Conservation (phyloP, 352 stramenopile genomes). For the Pythium oligandrum region DNA sequence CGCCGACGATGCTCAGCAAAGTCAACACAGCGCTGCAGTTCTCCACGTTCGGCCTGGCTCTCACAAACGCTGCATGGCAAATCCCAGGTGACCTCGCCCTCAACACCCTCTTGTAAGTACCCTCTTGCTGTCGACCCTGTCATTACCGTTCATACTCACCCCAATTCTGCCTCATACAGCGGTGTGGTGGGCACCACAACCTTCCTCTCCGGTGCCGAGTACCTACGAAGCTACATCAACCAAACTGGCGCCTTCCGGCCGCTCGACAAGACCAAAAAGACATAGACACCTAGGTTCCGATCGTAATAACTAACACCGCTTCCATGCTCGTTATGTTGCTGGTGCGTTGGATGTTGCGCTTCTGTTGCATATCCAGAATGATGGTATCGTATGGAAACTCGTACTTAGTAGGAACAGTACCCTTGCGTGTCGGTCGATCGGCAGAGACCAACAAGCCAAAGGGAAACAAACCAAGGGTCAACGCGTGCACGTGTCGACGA, state of each 20-base stretch:
- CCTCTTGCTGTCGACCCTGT: slow-evolving; percentile 1
- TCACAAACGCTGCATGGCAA: slow-evolving; percentile 73
- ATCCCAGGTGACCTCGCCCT: slow-evolving; percentile 53
- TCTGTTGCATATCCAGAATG: too few species aligned
- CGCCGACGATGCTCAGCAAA: slow-evolving; percentile 70
- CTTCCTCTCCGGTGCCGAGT: slow-evolving; percentile 70
- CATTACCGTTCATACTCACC: too few species aligned
- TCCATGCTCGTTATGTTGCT: too few species aligned
- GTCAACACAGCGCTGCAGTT: slow-evolving; percentile 80
- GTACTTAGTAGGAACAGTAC: too few species aligned
- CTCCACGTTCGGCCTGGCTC: slow-evolving; percentile 58
- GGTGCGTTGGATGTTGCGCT: too few species aligned
- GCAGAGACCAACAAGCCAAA: too few species aligned
- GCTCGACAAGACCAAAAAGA: slow-evolving; percentile 25
- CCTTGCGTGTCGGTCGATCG: too few species aligned
- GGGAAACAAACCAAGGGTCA: too few species aligned
- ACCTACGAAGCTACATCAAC: slow-evolving; percentile 70
- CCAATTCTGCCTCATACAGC: slow-evolving; percentile 14
- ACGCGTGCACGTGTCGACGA: not conserved
- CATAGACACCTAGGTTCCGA: too few species aligned
- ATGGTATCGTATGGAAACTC: too few species aligned
- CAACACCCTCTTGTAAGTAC: slow-evolving; percentile 52
- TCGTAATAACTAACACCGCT: too few species aligned
- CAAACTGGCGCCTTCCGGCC: slow-evolving; percentile 65
- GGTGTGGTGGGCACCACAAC: slow-evolving; percentile 67